Evolutionary conservation across 2,329 filamentous ascomycete genomes (phyloP).

Genomic region (Pseudofabraea citricarpa): DNA sequence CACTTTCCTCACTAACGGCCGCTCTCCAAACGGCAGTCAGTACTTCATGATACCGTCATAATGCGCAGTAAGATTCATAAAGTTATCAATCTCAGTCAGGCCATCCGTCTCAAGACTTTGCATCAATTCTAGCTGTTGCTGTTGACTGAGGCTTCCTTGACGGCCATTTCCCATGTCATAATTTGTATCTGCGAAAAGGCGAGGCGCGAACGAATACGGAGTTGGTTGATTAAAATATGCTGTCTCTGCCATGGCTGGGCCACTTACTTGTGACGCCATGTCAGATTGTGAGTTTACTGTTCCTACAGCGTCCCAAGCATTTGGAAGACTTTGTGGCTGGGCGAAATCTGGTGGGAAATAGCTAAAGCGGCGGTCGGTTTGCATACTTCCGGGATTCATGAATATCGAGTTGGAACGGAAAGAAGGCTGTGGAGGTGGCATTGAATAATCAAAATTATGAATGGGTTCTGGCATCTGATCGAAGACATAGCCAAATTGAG

Average conservation of each 20-base stretch:
- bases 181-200: slow-evolving; percentile 34
- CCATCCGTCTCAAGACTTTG: slow-evolving; percentile 69
- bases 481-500: slow-evolving; percentile 55
- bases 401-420: slow-evolving; percentile 67
- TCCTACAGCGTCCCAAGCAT: slow-evolving; percentile 22
- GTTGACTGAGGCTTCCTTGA: slow-evolving; percentile 68
- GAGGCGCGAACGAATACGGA: slow-evolving; percentile 23
- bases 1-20: too few species aligned
- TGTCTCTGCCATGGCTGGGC: slow-evolving; percentile 18
- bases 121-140: slow-evolving; percentile 82
- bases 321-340: slow-evolving; percentile 22
- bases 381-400: slow-evolving; percentile 48
- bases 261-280: slow-evolving; percentile 6
- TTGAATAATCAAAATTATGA: slow-evolving; percentile 17
- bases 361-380: slow-evolving; percentile 53
- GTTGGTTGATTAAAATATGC: slow-evolving; percentile 24
- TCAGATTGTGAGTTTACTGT: slow-evolving; percentile 9
- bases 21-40: too few species aligned
- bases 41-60: slow-evolving; percentile 23
- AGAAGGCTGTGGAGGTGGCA: slow-evolving; percentile 34
- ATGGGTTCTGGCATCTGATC: slow-evolving; percentile 47
- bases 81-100: slow-evolving; percentile 55
- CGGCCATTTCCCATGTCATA: slow-evolving; percentile 42
- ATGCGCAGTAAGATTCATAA: slow-evolving; percentile 37
- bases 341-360: slow-evolving; percentile 56